Evolutionary conservation across 352 stramenopile species (phyloP), one percentile per base, ranked within the genome.

Genomic region (Globisporangium cylindrosporum): DNA sequence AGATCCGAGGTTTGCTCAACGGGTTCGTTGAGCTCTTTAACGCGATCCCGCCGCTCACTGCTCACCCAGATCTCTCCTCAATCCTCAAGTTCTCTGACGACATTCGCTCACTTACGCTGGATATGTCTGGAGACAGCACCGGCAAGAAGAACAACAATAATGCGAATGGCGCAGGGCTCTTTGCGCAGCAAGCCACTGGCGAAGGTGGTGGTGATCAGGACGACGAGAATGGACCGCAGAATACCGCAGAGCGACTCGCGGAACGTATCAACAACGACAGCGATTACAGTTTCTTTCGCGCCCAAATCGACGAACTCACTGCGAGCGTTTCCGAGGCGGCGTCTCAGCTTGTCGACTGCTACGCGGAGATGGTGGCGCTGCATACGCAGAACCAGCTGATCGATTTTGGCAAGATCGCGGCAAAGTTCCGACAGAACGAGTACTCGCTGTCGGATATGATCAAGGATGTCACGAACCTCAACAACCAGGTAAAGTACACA

Each of bases 71-170:
- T 5, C 70, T 91, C 34, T 69, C 65, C 1, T 72, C 78, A 2
- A 69, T 89, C 14, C 61, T 91, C 25, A 70, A 71, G 4, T 91
- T 91, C 68, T 73, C 78, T 0, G 64, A 80, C 18, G 71, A 90
- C 34, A 81, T 85, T n/a, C 76, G 73, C 36, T 74, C 81, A 6
- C 67, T 55, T 0, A 61, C 58, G 0, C 68, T 84, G n/a, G 51
- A 65, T 20, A 56, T 64, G 12, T 43, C 25, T 18, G 55, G 22
- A 1, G 34, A 32, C n/a, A 7, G 29, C 43, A 9, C 18, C 18
- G 5, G n/a, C 4, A 20, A 55, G 12, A 8, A 7, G 5, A 49
- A 18, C 29, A 46, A 43, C 20, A 62, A 14, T 36, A 62, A 64
- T 49, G 10, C 20, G 46, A n/a, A 57, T 51, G 34, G 48, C 2